Evolutionary conservation across 345 rosid genomes (phyloP), one percentile per base, ranked within the genome.

Genomic region (Rhizophora mangle): DNA sequence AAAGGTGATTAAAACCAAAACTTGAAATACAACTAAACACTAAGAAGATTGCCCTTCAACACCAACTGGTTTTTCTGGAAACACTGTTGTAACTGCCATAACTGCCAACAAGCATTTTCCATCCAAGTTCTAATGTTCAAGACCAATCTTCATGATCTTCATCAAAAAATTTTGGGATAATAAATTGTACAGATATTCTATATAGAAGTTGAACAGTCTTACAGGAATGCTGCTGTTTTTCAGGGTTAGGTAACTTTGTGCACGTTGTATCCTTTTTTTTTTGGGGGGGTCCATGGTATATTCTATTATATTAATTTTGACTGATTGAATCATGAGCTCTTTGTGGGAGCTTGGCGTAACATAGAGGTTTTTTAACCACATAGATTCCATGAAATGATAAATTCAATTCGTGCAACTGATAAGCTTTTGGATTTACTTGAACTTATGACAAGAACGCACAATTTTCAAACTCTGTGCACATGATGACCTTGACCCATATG

Each of bases 211-310:
- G 66, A 79, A 78, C 88, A 80, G 76, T 79, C 76, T 66, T 78
- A 73, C 85, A 65, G 73, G 57, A 79, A 74, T 82, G 80, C 86
- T 78, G 84, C 86, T 69, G 78, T 60, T 80, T 82, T 79, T 72
- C 51, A 52, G 76, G 77, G 43, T 29, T 68, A 65, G 59, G 58
- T 39, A 63, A 63, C 68, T 74, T 68, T 58, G 70, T 64, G 49
- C 51, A 71, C 60, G 55, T 27, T 37, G 65, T 62, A 22, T 31
- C 55, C 20, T 60, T 43, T 32, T 56, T 11, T 39, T 2, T 2
- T 39, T 43, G 13, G 13, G 13, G 13, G 3, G 5, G 30, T 3
- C 24, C 30, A 9, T 56, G 29, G 30, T 21, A 54, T 54, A 54
- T 54, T 54, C 58, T 73, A 20, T 31, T 30, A 46, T 19, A 29